These are phyloP conservation scores for Venturia asperata DNA, from an alignment of 2,329 filamentous ascomycete genomes.

Conservation along the genomic window DNA sequence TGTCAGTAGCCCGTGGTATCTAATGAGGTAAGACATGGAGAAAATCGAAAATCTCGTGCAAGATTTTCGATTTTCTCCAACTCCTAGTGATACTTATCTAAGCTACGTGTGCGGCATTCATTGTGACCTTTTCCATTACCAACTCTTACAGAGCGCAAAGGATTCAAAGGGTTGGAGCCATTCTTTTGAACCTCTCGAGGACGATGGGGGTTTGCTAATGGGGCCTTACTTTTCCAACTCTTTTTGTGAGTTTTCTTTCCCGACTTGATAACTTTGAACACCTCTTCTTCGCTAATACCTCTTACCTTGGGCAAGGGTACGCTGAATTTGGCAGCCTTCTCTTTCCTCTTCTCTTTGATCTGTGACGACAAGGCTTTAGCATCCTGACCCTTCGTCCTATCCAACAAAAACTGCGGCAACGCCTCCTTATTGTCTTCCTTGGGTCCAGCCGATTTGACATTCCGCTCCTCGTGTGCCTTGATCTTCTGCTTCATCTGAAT, in stretches of 20 bases:
- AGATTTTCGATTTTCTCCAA: too few relatives aligned
- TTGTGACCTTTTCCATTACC: too few relatives aligned
- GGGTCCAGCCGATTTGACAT: slow-evolving; percentile 77
- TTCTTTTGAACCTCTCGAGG: too few relatives aligned
- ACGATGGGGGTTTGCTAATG: too few relatives aligned
- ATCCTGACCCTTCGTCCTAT: slow-evolving; percentile 63
- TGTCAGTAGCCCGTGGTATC: too few relatives aligned
- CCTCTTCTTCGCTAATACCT: slow-evolving; percentile 90
- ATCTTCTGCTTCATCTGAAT: slow-evolving; percentile 46
- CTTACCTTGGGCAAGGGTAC: slow-evolving; percentile 92
- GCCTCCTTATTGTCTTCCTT: slow-evolving; percentile 74
- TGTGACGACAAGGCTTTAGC: slow-evolving; percentile 71
- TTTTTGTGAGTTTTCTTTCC: slow-evolving; percentile 81
- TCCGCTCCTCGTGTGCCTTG: slow-evolving; percentile 90
- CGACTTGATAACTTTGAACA: slow-evolving; percentile 95
- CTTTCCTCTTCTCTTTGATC: slow-evolving; percentile 85
- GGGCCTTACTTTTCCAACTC: too few relatives aligned
- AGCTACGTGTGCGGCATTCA: too few relatives aligned
- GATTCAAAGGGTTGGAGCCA: too few relatives aligned
- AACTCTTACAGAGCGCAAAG: too few relatives aligned
- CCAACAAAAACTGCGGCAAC: slow-evolving; percentile 86
- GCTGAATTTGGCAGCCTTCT: slow-evolving; percentile 88
- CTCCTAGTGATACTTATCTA: too few relatives aligned
- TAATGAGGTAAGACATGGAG: too few relatives aligned
- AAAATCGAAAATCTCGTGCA: too few relatives aligned